A percentile compares a stretch with the other conserved stretches of the same genome.
Evolutionary conservation across 352 stramenopile genomes (phyloP).

Genomic region (Lagenidium giganteum): DNA sequence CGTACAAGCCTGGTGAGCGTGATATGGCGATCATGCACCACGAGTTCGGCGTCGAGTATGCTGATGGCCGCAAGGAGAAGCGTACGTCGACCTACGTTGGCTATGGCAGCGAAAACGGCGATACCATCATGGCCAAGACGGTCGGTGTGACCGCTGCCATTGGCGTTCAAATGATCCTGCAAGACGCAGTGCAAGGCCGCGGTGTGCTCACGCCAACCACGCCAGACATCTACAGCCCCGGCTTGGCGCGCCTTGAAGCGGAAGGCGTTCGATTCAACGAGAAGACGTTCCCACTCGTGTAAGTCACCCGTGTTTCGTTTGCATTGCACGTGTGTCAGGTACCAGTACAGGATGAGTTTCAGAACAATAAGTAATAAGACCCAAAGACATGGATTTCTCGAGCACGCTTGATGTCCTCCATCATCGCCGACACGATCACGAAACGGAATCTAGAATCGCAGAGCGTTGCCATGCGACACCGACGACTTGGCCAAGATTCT

Average conservation of each 20-base stretch:
- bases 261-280: conserved; percentile 87
- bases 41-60: conserved; percentile 80
- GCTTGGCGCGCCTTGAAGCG: conserved; percentile 75
- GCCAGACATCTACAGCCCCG: conserved; percentile 87
- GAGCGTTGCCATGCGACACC: no score
- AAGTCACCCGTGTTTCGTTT: conserved; percentile 1
- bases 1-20: conserved; percentile 87
- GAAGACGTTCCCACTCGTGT: conserved; percentile 48
- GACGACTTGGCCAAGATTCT: no score
- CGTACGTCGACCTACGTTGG: conserved; percentile 89
- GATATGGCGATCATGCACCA: conserved; percentile 95
- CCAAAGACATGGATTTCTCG: no score
- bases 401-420: no score
- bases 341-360: no score
- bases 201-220: conserved; percentile 89
- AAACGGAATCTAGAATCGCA: no score
- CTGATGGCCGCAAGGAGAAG: conserved; percentile 79
- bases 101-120: conserved; percentile 86
- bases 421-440: no score
- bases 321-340: neutral
- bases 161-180: conserved; percentile 91
- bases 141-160: conserved; percentile 93
- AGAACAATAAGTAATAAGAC: no score
- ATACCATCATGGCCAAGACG: conserved; percentile 95
- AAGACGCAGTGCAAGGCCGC: conserved; percentile 74